Conservation (phyloP, 2,329 filamentous ascomycete species). For the Cladobotryum protrusum region DNA sequence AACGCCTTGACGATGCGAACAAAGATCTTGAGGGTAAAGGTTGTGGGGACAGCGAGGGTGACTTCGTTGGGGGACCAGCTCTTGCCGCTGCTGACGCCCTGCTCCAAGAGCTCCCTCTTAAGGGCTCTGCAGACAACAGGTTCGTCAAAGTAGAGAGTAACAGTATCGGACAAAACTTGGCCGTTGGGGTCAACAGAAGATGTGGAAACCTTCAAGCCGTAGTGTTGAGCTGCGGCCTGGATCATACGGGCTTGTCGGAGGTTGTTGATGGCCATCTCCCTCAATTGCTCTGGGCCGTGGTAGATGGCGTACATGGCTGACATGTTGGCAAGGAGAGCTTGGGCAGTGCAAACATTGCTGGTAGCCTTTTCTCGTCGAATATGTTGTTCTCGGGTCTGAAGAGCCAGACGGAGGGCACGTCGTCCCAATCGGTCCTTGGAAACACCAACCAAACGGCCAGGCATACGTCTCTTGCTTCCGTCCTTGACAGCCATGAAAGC, state of each 20-base stretch:
- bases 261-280: conserved; percentile 73
- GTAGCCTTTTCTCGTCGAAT: conserved; percentile 95
- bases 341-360: conserved; percentile 94
- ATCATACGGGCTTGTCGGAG: conserved; percentile 65
- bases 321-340: conserved; percentile 93
- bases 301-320: conserved; percentile 91
- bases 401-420: conserved; percentile 71
- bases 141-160: conserved; percentile 53
- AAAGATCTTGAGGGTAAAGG: conserved; percentile 18
- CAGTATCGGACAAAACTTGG: conserved; percentile 69
- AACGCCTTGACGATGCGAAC: conserved; percentile 19
- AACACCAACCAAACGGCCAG: conserved; percentile 81
- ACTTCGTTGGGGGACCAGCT: conserved; percentile 20
- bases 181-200: conserved; percentile 50
- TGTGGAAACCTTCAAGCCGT: conserved; percentile 59
- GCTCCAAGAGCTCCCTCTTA: conserved; percentile 38
- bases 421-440: conserved; percentile 86
- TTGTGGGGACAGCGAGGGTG: conserved; percentile 22
- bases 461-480: conserved; percentile 90
- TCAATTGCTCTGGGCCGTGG: conserved; percentile 79
- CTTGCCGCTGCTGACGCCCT: conserved; percentile 73
- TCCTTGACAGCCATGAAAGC: conserved; percentile 92
- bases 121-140: conserved; percentile 17
- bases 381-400: conserved; percentile 94
- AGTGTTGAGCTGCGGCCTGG: conserved; percentile 54